Evolutionary conservation across 257 asterid species (phyloP), one percentile per base, ranked within the genome.

Genomic region (Solanum pimpinellifolium): DNA sequence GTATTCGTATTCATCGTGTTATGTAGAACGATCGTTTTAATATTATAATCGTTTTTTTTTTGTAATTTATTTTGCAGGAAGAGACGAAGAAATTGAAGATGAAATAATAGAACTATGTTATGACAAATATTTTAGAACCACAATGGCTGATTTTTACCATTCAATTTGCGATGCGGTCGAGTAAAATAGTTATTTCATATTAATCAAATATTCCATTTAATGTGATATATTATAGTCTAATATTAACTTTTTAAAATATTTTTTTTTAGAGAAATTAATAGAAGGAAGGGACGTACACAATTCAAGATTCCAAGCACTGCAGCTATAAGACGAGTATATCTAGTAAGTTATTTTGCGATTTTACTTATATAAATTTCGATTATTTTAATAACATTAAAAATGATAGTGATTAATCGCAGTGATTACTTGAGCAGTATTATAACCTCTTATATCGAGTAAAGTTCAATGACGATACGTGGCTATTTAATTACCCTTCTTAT

Each of bases 91-190:
- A 62, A 89, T 47, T 35, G 81, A 90, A 60, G 91, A 46, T 73
- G 92, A 39, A 56, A 41, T 90, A 18, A 85, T 94, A 56, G 92
- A 85, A 73, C 56, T 84, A 83, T 91, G 96, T 59, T 95, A 95
- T 11, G 90, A 93, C 4, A 88, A 86, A 66, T 92, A 87, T 88
- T 93, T 94, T 66, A 85, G 29, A 16, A 60, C 89, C 86, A 82
- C 91, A 3, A 42, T 52, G 21, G 87, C 91, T 62, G 95, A 94
- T 21, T 93, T 93, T 89, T 91, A 88, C 83, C 98, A 95, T 44
- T 96, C 96, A 23, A 86, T 95, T 49, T 94, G 96, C 92, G 89
- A 76, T 86, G 91, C 94, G 2, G 93, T 95, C 90, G 96, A 95
- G 98, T 95, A 92, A 52, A 49, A 74, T 12, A 65, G 6, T 47